Conservation (phyloP, 495 filamentous ascomycete species). For the Penicillium fimorum region DNA sequence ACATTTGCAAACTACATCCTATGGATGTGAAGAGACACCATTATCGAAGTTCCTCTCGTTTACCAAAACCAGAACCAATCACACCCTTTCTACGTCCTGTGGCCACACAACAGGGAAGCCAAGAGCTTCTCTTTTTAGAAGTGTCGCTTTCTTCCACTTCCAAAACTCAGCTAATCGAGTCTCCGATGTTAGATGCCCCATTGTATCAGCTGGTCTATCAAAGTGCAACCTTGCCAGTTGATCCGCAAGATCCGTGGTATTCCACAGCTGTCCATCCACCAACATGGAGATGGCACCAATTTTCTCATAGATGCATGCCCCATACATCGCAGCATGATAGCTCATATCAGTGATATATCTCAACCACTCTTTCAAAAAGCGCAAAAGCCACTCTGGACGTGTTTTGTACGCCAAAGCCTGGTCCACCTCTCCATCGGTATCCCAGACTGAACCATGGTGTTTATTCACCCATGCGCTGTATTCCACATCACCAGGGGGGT, state of each 20-base stretch:
- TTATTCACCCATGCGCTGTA: background rate
- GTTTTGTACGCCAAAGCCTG: background rate
- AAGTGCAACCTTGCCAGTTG: background rate
- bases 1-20: background rate
- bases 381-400: background rate
- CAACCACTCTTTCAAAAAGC: background rate
- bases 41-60: background rate
- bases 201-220: background rate
- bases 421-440: background rate
- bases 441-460: too few species aligned
- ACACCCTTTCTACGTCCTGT: background rate
- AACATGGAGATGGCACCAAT: background rate
- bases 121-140: background rate
- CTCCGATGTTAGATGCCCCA: background rate
- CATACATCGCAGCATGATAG: background rate
- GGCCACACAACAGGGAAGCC: background rate
- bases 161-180: background rate
- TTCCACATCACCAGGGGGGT: background rate
- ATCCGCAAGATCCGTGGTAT: background rate
- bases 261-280: background rate
- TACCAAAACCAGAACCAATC: background rate
- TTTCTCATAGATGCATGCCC: background rate
- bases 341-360: background rate
- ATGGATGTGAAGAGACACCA: background rate
- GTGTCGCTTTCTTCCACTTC: background rate